phyloP scores from a whole-genome alignment of 2,329 filamentous ascomycete species.

The Leptodontidium sp. region DNA sequence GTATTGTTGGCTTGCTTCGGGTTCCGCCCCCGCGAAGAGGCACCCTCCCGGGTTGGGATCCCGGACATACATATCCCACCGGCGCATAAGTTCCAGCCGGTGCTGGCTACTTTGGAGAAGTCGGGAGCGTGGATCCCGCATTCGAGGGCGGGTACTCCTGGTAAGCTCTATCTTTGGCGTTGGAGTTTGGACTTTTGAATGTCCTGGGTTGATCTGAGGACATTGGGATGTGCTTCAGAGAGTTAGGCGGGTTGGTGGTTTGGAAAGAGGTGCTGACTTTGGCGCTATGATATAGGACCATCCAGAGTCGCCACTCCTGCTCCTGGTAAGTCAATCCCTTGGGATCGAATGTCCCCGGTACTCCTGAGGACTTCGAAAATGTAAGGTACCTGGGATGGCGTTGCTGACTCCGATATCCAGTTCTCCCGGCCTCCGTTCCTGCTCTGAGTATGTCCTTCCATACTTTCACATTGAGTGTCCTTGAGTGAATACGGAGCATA shows the following conservation, averaged over 20 bases:
- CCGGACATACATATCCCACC: background rate
- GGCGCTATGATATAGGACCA: background rate
- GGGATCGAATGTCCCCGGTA: background rate
- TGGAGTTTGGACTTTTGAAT: background rate
- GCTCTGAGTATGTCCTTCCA: background rate
- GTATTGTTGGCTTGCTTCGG: background rate
- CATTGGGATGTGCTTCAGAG: no score
- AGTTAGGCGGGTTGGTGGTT: no score
- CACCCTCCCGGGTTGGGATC: background rate
- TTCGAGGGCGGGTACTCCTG: background rate
- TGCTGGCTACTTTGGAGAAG: background rate
- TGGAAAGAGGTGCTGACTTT: no score
- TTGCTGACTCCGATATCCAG: background rate
- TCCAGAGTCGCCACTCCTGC: slow-evolving; percentile 25
- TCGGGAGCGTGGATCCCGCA: background rate
- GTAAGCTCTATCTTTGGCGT: background rate
- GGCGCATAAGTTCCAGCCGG: background rate
- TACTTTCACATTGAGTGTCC: background rate
- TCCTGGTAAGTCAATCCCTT: background rate
- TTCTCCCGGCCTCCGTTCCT: background rate
- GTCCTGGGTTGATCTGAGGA: no score
- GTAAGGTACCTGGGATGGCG: background rate
- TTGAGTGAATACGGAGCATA: background rate
- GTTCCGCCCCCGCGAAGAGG: background rate
- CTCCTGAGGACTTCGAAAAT: background rate